A percentile compares a stretch with the other conserved stretches of the same genome.
Conservation (phyloP, 78 protist species). For the Polysphondylium violaceum region DNA sequence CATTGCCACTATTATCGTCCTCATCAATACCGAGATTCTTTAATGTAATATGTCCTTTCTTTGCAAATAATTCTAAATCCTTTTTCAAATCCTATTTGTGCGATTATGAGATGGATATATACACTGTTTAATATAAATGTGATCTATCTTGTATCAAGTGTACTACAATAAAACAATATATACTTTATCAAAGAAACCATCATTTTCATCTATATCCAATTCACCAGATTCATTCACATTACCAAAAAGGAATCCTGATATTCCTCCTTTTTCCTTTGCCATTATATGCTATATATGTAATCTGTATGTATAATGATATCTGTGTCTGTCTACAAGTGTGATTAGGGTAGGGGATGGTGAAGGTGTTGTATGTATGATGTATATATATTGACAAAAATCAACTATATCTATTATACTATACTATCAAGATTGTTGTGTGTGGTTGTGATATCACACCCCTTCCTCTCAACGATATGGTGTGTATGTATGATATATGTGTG, state of each 20-base stretch:
- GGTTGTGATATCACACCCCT: too few species aligned
- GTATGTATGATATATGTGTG: too few species aligned
- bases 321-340: neutral
- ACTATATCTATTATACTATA: too few species aligned
- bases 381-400: too few species aligned
- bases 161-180: neutral
- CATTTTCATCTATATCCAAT: constrained; percentile 64
- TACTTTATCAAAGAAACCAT: constrained; percentile 57
- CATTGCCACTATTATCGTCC: neutral
- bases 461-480: too few species aligned
- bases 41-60: constrained; percentile 8
- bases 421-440: too few species aligned
- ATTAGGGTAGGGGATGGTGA: too few species aligned
- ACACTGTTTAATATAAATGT: neutral
- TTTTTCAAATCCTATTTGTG: constrained; percentile 40
- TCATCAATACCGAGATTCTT: constrained; percentile 51
- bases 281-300: constrained; percentile 2
- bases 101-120: neutral
- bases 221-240: constrained; percentile 69
- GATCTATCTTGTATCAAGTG: neutral
- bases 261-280: constrained; percentile 28
- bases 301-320: neutral
- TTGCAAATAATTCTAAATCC: constrained; percentile 58
- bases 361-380: too few species aligned
- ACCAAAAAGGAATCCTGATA: constrained; percentile 60